Conservation (phyloP, 176 grass and related monocot species). For the Aegilops speltoides region DNA sequence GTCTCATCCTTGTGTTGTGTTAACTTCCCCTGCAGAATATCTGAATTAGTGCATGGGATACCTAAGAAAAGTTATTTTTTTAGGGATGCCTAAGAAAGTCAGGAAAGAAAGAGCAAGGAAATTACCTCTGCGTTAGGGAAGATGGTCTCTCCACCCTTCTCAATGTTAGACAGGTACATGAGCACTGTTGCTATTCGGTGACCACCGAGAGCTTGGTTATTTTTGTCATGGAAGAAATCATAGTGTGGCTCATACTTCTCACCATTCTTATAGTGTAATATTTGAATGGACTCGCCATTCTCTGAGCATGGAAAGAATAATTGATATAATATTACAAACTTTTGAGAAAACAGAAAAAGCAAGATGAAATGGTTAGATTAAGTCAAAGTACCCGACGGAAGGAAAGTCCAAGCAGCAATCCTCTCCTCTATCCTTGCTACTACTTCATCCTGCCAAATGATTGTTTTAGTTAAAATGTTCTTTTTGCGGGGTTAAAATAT, state of each 20-base stretch:
- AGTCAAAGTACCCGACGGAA: conserved; percentile 60
- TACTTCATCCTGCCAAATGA: conserved; percentile 71
- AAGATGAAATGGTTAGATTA: background rate
- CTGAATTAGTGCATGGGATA: conserved; percentile 7
- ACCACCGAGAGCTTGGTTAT: conserved; percentile 78
- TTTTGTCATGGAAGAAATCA: conserved; percentile 90
- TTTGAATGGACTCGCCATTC: conserved; percentile 83
- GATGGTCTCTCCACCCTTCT: conserved; percentile 85
- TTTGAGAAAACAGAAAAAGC: background rate
- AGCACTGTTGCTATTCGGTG: conserved; percentile 84
- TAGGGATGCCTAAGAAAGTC: background rate
- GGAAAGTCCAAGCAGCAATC: conserved; percentile 83
- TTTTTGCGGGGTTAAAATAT: too few species aligned
- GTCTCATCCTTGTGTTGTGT: conserved; percentile 70
- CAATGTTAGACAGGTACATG: conserved; percentile 84
- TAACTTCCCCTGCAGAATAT: conserved; percentile 63
- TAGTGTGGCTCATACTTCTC: conserved; percentile 89
- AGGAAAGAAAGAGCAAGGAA: conserved; percentile 5
- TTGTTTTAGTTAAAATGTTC: conserved; percentile 11
- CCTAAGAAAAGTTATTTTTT: background rate
- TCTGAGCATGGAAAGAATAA: conserved; percentile 40
- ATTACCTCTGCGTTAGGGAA: conserved; percentile 85
- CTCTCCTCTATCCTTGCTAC: conserved; percentile 71
- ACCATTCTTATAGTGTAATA: conserved; percentile 81
- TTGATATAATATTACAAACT: conserved; percentile 13